These are phyloP conservation scores for Hymenoscyphus infarciens DNA, from an alignment of 2,329 filamentous ascomycete genomes.

Conservation along the genomic window DNA sequence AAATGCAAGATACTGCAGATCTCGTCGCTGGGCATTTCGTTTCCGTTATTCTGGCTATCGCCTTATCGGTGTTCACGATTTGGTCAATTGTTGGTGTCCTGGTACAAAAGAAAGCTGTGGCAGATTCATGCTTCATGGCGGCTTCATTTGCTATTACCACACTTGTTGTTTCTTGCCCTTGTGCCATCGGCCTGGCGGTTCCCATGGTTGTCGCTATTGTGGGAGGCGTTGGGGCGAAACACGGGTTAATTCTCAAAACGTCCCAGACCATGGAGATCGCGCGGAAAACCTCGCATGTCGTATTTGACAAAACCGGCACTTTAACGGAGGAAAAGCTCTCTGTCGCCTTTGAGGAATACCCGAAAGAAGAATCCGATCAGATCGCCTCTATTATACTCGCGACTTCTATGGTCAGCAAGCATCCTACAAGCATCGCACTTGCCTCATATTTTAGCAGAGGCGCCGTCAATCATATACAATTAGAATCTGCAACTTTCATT, in stretches of 20 bases:
- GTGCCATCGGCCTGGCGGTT: constrained; percentile 66
- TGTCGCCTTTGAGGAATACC: constrained; percentile 40
- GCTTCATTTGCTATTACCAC: constrained; percentile 71
- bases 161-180: constrained; percentile 70
- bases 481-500: constrained; percentile 38
- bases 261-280: constrained; percentile 61
- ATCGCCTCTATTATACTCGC: constrained; percentile 35
- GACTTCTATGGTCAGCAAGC: constrained; percentile 32
- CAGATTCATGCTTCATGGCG: constrained; percentile 53
- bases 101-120: constrained; percentile 41
- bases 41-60: constrained; percentile 56
- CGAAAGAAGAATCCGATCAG: constrained; percentile 26
- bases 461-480: constrained; percentile 17
- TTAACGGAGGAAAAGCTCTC: constrained; percentile 58
- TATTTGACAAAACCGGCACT: constrained; percentile 82
- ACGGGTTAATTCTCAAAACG: constrained; percentile 67
- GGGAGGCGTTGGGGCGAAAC: constrained; percentile 60
- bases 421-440: constrained; percentile 34
- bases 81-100: constrained; percentile 60
- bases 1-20: constrained; percentile 66
- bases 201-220: constrained; percentile 76
- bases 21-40: constrained; percentile 66
- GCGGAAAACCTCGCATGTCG: constrained; percentile 58
- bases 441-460: constrained; percentile 33
- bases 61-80: constrained; percentile 55